Base-by-base conservation (phyloP, 1,139 yeast genomes). In the Pichia cactophila region DNA sequence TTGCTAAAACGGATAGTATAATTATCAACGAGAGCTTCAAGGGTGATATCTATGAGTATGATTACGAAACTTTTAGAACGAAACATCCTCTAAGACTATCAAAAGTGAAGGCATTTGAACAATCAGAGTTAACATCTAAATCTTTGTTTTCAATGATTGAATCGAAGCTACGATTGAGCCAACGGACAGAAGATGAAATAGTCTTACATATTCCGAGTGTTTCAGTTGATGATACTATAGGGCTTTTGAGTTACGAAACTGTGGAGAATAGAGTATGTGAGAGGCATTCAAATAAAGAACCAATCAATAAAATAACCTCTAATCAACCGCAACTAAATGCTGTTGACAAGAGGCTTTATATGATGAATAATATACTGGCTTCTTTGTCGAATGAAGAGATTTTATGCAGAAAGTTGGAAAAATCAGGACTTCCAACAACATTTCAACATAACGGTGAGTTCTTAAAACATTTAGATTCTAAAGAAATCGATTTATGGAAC, bases 51-150 rank as follows among this genome's bases (percentile, higher is more conserved):
- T 41, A 45, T 46, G 58, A 45, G 47, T 66, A 62, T 49, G 72
- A 69, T 43, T 70, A 68, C 50, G 58, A 61, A 48, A 61, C 69
- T 8, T 70, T 70, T 54, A 63, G 67, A 47, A 58, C 70, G 0
- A 53, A 48, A 1, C 70, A 67, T 46, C 71, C 71, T 8, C 49
- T 70, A 33, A 48, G 73, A 41, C 56, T 64, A 16, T 67, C 72
- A 12, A 68, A 67, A 48, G 57, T 70, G 0, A 61, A 63, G 42
- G 73, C 73, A 0, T 58, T 70, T 43, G 70, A 70, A 44, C 69
- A 66, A 46, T 63, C 69, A 0, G 74, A 70, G 50, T 58, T 64
- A 48, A 65, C 73, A 3, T 48, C 64, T 8, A 60, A 56, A 40
- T 47, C 60, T 43, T 61, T 53, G 44, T 66, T 64, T 50, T 52